Base-by-base conservation (phyloP, 2,329 filamentous ascomycete species). In the Trichophyton mentagrophytes region DNA sequence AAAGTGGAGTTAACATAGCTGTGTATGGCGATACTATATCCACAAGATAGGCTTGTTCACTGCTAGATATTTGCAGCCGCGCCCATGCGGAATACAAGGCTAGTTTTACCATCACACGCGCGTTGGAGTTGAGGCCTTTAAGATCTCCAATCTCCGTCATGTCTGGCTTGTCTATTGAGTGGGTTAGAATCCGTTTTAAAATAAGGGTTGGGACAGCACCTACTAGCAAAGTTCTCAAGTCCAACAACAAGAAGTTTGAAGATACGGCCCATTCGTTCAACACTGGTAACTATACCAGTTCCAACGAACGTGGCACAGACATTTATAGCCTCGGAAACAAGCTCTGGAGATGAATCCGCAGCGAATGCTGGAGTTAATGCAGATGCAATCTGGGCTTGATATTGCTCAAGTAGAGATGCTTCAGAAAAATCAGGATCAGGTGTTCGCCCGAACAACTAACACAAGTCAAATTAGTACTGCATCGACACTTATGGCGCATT, bases 241-340 rank as follows among this genome's bases (percentile, higher is more conserved):
- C 91, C 91, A 49, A 87, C 86, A 4, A 96, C 89, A 1, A 99
- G 80, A 0, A 95, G 87, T 76, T 96, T 97, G 61, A 99, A 81
- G 59, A 99, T 99, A 61, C 93, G 87, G 22, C 93, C 93, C 93
- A 99, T 99, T n/a, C 93, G 85, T 66, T 99, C 95, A 7, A 97
- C 85, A 72, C 97, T 93, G 0, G 90, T 96, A 7, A 99, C 93
- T 60, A 99, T 97, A 13, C 93, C 93, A 0, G 92, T 96, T 0
- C 92, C 88, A 68, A 99, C 95, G 74, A 99, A 99, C 1, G 89
- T 90, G n/a, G 92, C 93, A 69, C 93, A 99, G 5, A 99, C 93
- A 68, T 95, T 95, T 65, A 99, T 89, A 15, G 95, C 93, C 70
- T 96, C 92, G 0, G 93, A 91, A 6, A 93, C 95, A 15, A 99